Evolutionary conservation across 2,329 filamentous ascomycete species (phyloP).

Genomic region (Colletotrichum liaoningense): DNA sequence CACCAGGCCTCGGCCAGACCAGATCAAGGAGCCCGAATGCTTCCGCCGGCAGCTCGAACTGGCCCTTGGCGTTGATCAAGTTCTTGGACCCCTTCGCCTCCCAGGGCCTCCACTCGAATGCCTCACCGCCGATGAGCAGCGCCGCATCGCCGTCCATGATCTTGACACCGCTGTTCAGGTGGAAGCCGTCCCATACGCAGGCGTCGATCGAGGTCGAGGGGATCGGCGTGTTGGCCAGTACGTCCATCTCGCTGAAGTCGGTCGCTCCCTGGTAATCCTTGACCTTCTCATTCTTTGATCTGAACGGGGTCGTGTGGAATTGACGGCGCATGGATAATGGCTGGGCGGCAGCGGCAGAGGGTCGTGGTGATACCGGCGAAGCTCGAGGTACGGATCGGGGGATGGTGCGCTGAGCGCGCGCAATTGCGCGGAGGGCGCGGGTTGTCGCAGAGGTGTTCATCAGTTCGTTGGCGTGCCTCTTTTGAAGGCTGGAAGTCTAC

Average conservation of each 20-base stretch:
- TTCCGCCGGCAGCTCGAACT: conserved; percentile 79
- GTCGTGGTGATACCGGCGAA: not conserved
- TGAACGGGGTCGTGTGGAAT: conserved; percentile 11
- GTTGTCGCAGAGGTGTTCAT: conserved; percentile 15
- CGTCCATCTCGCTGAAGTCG: conserved; percentile 81
- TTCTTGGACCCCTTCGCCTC: conserved; percentile 52
- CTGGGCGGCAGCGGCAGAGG: conserved; percentile 2
- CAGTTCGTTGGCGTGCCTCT: not conserved
- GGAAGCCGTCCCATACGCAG: conserved; percentile 86
- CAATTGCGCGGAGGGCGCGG: conserved; percentile 26
- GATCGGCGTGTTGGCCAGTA: conserved; percentile 78
- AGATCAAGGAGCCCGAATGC: conserved; percentile 81
- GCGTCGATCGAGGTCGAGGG: conserved; percentile 88
- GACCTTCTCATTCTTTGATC: not conserved
- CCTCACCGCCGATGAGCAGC: conserved; percentile 86
- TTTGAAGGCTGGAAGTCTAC: too few species aligned
- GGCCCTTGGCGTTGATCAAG: conserved; percentile 80
- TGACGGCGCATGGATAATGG: conserved; percentile 3
- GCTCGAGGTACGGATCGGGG: conserved; percentile 6
- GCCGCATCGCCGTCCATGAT: conserved; percentile 78
- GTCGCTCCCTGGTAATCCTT: conserved; percentile 48
- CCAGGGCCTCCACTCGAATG: conserved; percentile 92
- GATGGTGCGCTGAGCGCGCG: conserved; percentile 22
- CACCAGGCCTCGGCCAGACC: conserved; percentile 91
- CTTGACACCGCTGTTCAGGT: conserved; percentile 82